Evolutionary conservation across 2,329 filamentous ascomycete species (phyloP), one percentile per base, ranked within the genome.

Genomic region (Paradendryphiella salina): DNA sequence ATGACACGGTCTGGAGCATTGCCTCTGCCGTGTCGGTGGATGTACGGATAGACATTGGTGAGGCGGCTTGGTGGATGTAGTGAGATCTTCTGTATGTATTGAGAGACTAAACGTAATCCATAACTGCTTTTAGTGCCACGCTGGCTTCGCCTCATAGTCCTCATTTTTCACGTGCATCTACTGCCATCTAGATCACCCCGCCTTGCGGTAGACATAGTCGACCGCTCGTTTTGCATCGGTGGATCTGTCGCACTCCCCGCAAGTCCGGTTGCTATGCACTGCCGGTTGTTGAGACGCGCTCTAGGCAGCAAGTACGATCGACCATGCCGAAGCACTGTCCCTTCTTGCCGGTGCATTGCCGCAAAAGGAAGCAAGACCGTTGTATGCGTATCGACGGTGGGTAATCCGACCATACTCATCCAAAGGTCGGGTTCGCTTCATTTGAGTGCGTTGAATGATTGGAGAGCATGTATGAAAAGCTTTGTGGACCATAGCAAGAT

Each of bases 281-380:
- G 37, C 43, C 43, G 38, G 46, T 56, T 40, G 56, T 61, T 46
- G 46, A 52, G 52, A 47, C 41, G 52, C 57, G 39, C 44, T 58
- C 52, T 56, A 60, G 57, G 59, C 61, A 61, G 48, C 57, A 62
- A 52, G 40, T 38, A 44, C 10, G 14, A 41, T 38, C 26, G 31
- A 23, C n/a, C 17, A 33, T 42, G 32, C 29, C 23, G 17, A 33
- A 44, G 40, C 54, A 54, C 37, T 44, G 53, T 52, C 40, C 29
- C 29, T 42, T 35, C 41, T 20, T 46, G 35, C 32, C 31, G 45
- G 37, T 45, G 40, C 38, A 42, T 17, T 51, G 28, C 52, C 46
- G 7, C 21, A 57, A 52, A 18, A 50, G 53, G 50, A 51, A 38
- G 3, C 4, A 54, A 38, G 39, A 36, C 56, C 56, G 53, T 37